Evolutionary conservation across 2,329 filamentous ascomycete genomes (phyloP), one percentile per base, ranked within the genome.

Genomic region (Colletotrichum trifolii): DNA sequence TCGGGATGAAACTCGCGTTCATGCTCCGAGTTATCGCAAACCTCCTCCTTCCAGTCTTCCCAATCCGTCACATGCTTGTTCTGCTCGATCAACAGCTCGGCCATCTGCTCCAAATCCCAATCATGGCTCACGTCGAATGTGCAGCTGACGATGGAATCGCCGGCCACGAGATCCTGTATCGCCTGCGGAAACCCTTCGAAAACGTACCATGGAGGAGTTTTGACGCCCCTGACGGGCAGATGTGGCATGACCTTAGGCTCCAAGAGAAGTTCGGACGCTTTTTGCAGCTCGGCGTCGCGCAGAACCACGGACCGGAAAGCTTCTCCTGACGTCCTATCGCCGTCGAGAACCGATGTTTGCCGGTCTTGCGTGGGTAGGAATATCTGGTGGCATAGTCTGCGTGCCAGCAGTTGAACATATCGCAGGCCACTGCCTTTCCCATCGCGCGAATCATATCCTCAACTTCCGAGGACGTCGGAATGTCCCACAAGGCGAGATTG

Each of bases 231-330:
- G 17, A 12, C 35, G n/a, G 25, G 42, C 43, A 48, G 9, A 7
- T 43, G 8, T 7, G 54, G 54, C 6, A 48, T 17, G 15, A 36
- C 17, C 3, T 35, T 15, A 2, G 17, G 45, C 17, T 56, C 35
- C 12, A 40, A 1, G 25, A n/a, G 34, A 1, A 47, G 2, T 13
- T 40, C 35, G 11, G 48, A 33, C 7, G 57, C 57, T 2, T 3
- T 12, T 17, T 49, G 45, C 56, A 56, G 56, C 1, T 25, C 46
- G 11, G 59, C 42, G 8, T 65, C 57, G n/a, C 46, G 52, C 6
- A 48, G 57, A 5, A 61, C 8, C 4, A 40, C 9, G 1, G 8
- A 35, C n/a, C 36, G 57, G 17, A 65, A 53, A 2, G 61, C 13
- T 4, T 55, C 33, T 0, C 45, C 15, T 6, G 25, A 42, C 4